Conservation (phyloP, 306 rosid species). For the Ochetophila trinervis region DNA sequence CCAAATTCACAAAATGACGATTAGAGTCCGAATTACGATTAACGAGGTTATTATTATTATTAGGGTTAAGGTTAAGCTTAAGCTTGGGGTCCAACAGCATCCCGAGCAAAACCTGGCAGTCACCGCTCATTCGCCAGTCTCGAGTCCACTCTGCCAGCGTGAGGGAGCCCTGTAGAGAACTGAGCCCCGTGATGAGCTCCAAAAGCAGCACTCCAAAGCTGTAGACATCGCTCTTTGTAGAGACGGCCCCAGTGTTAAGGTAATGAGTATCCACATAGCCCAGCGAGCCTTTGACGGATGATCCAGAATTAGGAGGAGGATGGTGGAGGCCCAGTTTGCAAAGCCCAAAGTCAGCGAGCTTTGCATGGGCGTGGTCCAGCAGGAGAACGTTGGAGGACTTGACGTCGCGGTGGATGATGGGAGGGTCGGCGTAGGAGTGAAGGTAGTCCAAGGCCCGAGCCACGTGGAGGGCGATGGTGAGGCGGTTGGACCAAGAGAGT, state of each 20-base stretch:
- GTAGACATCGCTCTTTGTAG: constrained; percentile 12
- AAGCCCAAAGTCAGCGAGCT: constrained; percentile 23
- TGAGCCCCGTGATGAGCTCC: constrained; percentile 9
- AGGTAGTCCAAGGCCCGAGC: constrained; percentile 29
- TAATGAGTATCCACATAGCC: constrained; percentile 14
- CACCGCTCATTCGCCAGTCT: not conserved
- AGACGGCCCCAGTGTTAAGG: constrained; percentile 10
- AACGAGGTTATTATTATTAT: too few species aligned
- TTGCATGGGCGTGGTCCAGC: constrained; percentile 17
- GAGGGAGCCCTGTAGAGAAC: constrained; percentile 14
- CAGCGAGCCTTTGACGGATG: constrained; percentile 8
- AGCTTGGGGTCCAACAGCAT: constrained; percentile 22
- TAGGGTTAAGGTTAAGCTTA: too few species aligned
- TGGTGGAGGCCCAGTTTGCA: constrained; percentile 17
- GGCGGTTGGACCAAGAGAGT: constrained; percentile 13
- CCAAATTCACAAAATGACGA: not conserved
- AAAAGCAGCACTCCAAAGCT: constrained; percentile 18
- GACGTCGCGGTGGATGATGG: constrained; percentile 22
- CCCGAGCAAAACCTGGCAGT: not conserved
- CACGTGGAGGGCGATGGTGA: constrained; percentile 22
- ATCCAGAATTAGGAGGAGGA: not conserved
- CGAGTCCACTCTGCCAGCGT: constrained; percentile 16
- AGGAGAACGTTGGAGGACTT: constrained; percentile 29
- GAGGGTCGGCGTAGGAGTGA: constrained; percentile 18
- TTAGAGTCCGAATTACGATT: too few species aligned